A percentile compares a stretch with the other conserved stretches of the same genome.
These are phyloP conservation scores for Phalaenopsis hybrid DNA, from an alignment of 116 monocot genomes.

Conservation along the genomic window DNA sequence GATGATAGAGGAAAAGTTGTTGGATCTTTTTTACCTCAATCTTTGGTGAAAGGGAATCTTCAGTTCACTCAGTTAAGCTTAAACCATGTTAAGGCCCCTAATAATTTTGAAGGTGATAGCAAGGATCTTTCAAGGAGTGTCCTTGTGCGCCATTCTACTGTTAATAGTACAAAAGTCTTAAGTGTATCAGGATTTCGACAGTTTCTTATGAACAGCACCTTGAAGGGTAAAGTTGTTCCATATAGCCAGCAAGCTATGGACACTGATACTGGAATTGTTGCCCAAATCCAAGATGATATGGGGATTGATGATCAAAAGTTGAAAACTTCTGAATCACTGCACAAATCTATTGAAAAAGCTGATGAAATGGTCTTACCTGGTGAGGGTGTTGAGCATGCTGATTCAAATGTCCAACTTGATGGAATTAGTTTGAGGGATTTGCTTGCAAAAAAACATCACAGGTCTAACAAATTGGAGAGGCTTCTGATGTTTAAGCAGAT, in stretches of 20 bases:
- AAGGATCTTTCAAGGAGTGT: constrained; percentile 8
- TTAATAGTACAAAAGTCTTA: constrained; percentile 37
- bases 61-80: constrained; percentile 5
- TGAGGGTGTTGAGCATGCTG: constrained; percentile 8
- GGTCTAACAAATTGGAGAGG: constrained; percentile 45
- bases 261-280: constrained; percentile 7
- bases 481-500: constrained; percentile 72
- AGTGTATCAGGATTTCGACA: constrained; percentile 44
- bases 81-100: constrained; percentile 13
- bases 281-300: constrained; percentile 14
- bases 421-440: constrained; percentile 64
- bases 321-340: constrained; percentile 7
- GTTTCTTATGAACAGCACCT: constrained; percentile 31
- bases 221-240: constrained; percentile 64
- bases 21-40: constrained; percentile 18
- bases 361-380: constrained; percentile 21
- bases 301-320: constrained; percentile 11
- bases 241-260: constrained; percentile 24
- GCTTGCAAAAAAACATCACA: constrained; percentile 31
- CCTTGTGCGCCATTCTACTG: constrained; percentile 4
- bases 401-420: constrained; percentile 9
- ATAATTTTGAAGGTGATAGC: constrained; percentile 20
- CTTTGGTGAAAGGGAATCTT: constrained; percentile 12
- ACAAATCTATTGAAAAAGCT: constrained; percentile 15
- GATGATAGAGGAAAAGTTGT: constrained; percentile 12